A percentile compares a stretch with the other conserved stretches of the same genome.
These are phyloP conservation scores for Exophiala aquamarina DNA, from an alignment of 2,329 filamentous ascomycete genomes.

Conservation along the genomic window DNA sequence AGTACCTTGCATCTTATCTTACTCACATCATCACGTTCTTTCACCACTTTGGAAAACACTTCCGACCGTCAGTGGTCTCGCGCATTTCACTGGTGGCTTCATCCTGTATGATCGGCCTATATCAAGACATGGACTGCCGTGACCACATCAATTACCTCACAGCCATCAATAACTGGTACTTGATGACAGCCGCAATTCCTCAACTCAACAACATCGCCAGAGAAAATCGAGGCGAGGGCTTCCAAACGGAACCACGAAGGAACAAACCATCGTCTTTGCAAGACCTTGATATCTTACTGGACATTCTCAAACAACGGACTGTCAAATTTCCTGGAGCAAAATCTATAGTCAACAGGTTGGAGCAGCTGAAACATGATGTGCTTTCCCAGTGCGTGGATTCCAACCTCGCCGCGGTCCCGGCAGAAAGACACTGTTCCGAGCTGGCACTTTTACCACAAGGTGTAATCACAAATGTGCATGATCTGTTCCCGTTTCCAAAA, in stretches of 20 bases:
- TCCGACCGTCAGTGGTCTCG: constrained; percentile 3
- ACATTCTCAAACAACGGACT: neutral
- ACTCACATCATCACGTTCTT: constrained; percentile 1
- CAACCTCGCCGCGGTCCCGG: neutral
- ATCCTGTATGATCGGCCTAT: constrained; percentile 19
- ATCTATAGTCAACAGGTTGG: neutral
- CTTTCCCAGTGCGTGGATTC: neutral
- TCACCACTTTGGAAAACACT: constrained; percentile 1
- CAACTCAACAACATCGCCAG: no score
- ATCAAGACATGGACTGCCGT: constrained; percentile 16
- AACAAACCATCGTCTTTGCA: neutral
- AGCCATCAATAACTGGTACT: constrained; percentile 17
- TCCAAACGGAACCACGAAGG: neutral
- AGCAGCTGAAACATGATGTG: neutral
- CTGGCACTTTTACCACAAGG: neutral
- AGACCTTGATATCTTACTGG: constrained; percentile 5
- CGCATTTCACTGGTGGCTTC: constrained; percentile 31
- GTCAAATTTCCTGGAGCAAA: constrained; percentile 4
- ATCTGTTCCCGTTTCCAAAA: constrained; percentile 7
- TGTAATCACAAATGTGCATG: neutral
- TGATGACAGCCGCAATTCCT: constrained; percentile 15
- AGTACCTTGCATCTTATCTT: constrained; percentile 1
- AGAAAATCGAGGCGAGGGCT: no score
- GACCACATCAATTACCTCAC: constrained; percentile 22
- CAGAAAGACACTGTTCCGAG: neutral